Conservation (phyloP, 1,139 yeast genomes). For the Pichia sp. region DNA sequence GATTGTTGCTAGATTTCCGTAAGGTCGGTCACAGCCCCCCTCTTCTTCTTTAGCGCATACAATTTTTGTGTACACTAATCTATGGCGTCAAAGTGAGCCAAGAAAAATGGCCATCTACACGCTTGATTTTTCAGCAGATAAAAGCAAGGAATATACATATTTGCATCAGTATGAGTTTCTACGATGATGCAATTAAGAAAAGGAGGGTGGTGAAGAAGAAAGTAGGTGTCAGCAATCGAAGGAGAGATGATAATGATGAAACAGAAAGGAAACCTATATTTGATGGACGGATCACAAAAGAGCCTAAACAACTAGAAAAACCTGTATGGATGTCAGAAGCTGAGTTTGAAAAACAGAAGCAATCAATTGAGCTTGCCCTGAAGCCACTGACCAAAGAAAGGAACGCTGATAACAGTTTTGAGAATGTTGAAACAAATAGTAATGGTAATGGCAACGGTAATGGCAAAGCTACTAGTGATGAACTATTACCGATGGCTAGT, state of each 20-base stretch:
- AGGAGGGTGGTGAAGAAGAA: slow-evolving; percentile 20
- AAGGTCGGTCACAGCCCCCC: too few relatives aligned
- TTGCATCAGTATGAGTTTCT: slow-evolving; percentile 1
- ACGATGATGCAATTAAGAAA: slow-evolving; percentile 12
- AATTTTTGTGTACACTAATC: too few relatives aligned
- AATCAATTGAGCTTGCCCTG: slow-evolving; percentile 5
- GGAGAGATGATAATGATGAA: slow-evolving; percentile 13
- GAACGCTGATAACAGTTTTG: not conserved
- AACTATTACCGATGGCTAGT: slow-evolving; percentile 15
- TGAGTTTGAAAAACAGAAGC: slow-evolving; percentile 8
- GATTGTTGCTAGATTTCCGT: too few relatives aligned
- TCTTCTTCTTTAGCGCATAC: too few relatives aligned
- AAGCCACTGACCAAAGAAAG: not conserved
- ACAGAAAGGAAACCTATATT: not conserved
- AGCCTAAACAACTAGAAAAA: slow-evolving; percentile 1
- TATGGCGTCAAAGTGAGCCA: too few relatives aligned
- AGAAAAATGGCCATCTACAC: too few relatives aligned
- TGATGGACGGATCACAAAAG: not conserved
- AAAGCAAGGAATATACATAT: not conserved
- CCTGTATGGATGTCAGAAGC: slow-evolving; percentile 13
- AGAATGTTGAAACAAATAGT: too few relatives aligned
- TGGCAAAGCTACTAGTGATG: not conserved
- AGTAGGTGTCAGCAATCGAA: slow-evolving; percentile 8
- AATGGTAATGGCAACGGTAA: not conserved
- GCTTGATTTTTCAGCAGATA: not conserved